Percentiles rank a stretch among this genome's conserved stretches.
These are phyloP conservation scores for Aspergillus piperis DNA, from an alignment of 2,329 filamentous ascomycete genomes.

Conservation along the genomic window DNA sequence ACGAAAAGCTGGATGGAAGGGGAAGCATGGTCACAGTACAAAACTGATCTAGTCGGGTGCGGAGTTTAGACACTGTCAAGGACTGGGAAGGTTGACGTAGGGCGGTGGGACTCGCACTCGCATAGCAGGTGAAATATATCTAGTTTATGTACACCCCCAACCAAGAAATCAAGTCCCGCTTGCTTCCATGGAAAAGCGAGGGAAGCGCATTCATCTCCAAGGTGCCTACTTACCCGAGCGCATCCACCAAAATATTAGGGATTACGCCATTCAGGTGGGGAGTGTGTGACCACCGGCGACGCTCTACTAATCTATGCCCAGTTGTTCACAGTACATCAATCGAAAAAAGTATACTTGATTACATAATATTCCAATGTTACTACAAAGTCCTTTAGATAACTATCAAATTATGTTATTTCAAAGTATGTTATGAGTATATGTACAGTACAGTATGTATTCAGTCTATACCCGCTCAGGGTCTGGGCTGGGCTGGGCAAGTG, in stretches of 20 bases:
- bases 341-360: not conserved
- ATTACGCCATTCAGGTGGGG: not conserved
- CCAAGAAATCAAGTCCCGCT: no score
- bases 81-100: not conserved
- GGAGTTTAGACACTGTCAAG: no score
- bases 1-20: not conserved
- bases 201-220: no score
- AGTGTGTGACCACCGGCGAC: not conserved
- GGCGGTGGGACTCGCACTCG: not conserved
- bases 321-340: not conserved
- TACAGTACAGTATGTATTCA: no score
- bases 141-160: no score
- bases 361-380: no score
- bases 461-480: conserved; percentile 2
- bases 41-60: no score
- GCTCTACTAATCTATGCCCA: not conserved
- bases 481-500: conserved; percentile 3
- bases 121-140: not conserved
- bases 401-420: no score
- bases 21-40: not conserved
- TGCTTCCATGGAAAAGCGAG: no score
- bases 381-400: no score
- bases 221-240: no score
- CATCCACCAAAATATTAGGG: not conserved
- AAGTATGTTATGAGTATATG: no score